Evolutionary conservation across 208 protist species (phyloP).

Genomic region (Acanthamoeba lugdunensis): DNA sequence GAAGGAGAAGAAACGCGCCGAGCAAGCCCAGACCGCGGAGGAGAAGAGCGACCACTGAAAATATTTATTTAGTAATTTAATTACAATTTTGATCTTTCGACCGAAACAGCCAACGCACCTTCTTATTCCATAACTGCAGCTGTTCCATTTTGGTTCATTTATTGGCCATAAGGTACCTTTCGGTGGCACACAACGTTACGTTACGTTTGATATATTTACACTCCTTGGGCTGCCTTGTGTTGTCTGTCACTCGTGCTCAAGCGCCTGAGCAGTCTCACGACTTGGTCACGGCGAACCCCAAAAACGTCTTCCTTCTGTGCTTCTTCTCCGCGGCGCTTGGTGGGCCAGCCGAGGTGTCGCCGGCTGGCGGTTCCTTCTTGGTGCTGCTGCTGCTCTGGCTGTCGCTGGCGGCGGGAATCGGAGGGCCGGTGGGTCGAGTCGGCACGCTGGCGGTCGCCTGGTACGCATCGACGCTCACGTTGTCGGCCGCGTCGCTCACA

Average conservation of each 20-base stretch:
- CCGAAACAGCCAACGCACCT: too few species aligned
- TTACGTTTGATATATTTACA: not conserved
- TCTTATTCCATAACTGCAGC: too few species aligned
- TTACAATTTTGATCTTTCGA: not conserved
- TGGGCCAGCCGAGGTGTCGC: not conserved
- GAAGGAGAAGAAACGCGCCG: not conserved
- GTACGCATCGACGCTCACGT: not conserved
- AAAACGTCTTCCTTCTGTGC: slow-evolving; percentile 13
- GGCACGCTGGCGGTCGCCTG: not conserved
- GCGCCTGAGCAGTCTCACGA: not conserved
- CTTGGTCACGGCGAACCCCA: slow-evolving; percentile 42
- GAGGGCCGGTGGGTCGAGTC: not conserved
- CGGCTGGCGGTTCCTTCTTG: not conserved
- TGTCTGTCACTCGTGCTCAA: not conserved
- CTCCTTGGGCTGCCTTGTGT: not conserved
- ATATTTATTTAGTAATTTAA: not conserved
- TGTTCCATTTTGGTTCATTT: not conserved
- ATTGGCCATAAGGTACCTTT: too few species aligned
- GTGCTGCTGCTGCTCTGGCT: not conserved
- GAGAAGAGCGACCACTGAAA: not conserved
- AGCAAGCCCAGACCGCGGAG: not conserved
- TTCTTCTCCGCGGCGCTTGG: not conserved
- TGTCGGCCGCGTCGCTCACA: not conserved
- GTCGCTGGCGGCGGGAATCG: not conserved
- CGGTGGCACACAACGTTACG: too few species aligned